Base-by-base conservation (phyloP, 495 filamentous ascomycete species). In the Coniosporium apollinis region DNA sequence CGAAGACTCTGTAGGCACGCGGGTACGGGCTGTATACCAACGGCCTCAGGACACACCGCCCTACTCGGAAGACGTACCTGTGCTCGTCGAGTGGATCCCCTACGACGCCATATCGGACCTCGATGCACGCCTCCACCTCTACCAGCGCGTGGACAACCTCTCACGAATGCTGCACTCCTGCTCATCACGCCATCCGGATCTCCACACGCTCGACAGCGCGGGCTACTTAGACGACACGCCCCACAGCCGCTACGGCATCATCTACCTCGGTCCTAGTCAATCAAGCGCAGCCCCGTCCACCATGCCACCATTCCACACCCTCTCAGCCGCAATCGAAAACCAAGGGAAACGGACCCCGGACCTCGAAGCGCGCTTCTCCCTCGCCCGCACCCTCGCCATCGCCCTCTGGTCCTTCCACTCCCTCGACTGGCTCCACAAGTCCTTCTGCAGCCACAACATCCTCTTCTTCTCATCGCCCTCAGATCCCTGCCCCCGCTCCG, bases 401-500 rank as follows among this genome's bases (percentile, higher is more conserved):
- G 46, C 51, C 11, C 36, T 57, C 8, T 57, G 53, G 53, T 54
- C 46, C 5, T 47, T 59, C 26, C 57, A 59, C 34, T 55, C 51
- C 1, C 51, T 58, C 19, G 51, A 58, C 36, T 60, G 52, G 55
- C 46, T 60, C 13, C 56, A 59, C 39, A 58, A 59, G 40, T 48
- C 55, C 3, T 41, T 58, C 33, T 49, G 43, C 34, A 40, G 39
- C 20, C 34, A 34, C 22, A 56, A 52, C 36, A 50, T 58, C 17
- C 41, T 58, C 22, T 59, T 59, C 45, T 58, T 58, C 38, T 43
- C 25, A 2, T 4, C 18, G 22, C 6, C 42, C 40, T 17, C 48
- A 43, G n/a, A n/a, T n/a, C 1, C 38, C 38, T 11, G 37, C 40
- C 29, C 35, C 46, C 11, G 24, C 32, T 11, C 39, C 39, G 14